Percentiles rank a stretch among this genome's conserved stretches.
Conservation (phyloP, 2,329 filamentous ascomycete genomes). For the Corynespora cassiicola region DNA sequence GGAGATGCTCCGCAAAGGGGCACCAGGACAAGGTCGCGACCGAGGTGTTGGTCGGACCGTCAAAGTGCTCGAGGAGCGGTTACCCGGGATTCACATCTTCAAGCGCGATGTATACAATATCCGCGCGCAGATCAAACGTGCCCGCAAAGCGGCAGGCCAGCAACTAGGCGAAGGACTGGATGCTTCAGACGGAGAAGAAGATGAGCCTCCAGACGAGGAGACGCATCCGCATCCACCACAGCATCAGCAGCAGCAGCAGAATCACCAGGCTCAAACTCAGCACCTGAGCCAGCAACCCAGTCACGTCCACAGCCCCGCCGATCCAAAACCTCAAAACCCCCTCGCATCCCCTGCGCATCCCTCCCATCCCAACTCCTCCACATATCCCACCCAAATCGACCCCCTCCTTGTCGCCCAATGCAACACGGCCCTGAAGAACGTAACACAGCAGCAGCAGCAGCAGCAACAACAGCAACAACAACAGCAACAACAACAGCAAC, state of each 20-base stretch:
- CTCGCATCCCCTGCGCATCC: too few relatives aligned
- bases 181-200: slow-evolving; percentile 22
- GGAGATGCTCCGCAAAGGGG: slow-evolving; percentile 39
- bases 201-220: slow-evolving; percentile 9
- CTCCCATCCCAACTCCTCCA: too few relatives aligned
- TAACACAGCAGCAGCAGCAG: slow-evolving; percentile 16
- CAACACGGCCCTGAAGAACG: slow-evolving; percentile 21
- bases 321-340: too few relatives aligned
- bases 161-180: slow-evolving; percentile 28
- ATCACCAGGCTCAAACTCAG: not conserved
- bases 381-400: slow-evolving; percentile 25
- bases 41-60: slow-evolving; percentile 40
- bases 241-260: slow-evolving; percentile 6
- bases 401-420: slow-evolving; percentile 25
- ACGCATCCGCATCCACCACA: too few relatives aligned
- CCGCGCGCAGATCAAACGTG: slow-evolving; percentile 40
- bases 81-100: slow-evolving; percentile 42
- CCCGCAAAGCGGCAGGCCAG: slow-evolving; percentile 35
- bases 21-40: slow-evolving; percentile 33
- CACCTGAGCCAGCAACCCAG: slow-evolving; percentile 1
- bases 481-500: too few relatives aligned
- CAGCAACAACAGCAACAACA: too few relatives aligned
- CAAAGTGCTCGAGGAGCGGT: slow-evolving; percentile 31
- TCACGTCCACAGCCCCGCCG: not conserved
- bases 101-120: slow-evolving; percentile 46